A percentile compares a stretch with the other conserved stretches of the same genome.
These are phyloP conservation scores for Pestalotiopsis fici DNA, from an alignment of 2,329 filamentous ascomycete genomes.

Conservation along the genomic window DNA sequence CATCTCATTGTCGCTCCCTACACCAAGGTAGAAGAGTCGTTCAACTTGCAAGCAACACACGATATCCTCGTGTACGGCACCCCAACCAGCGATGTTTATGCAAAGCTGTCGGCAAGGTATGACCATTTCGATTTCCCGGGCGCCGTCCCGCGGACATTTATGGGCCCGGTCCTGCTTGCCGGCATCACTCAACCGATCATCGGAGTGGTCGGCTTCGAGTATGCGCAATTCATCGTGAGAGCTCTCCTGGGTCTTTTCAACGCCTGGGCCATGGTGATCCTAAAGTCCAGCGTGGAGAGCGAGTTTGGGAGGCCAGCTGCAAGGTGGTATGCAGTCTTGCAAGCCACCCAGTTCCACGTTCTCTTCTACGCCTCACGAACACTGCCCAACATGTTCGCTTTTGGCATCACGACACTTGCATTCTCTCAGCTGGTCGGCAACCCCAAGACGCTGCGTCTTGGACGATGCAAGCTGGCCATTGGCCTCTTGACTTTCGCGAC, in stretches of 20 bases:
- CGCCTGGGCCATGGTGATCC: conserved; percentile 65
- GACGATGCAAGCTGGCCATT: conserved; percentile 64
- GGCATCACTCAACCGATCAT: conserved; percentile 70
- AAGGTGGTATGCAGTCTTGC: conserved; percentile 79
- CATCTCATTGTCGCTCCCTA: conserved; percentile 80
- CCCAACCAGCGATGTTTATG: conserved; percentile 55
- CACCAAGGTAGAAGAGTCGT: conserved; percentile 98
- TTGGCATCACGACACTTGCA: conserved; percentile 74
- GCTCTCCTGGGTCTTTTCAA: conserved; percentile 79
- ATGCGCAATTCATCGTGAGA: conserved; percentile 67
- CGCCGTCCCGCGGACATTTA: conserved; percentile 86
- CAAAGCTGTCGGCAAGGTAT: conserved; percentile 64
- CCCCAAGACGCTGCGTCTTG: conserved; percentile 28
- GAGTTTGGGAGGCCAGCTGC: conserved; percentile 70
- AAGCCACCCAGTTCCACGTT: conserved; percentile 86
- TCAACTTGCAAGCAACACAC: conserved; percentile 93
- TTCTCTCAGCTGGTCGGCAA: conserved; percentile 48
- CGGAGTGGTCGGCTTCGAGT: conserved; percentile 52
- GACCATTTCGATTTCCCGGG: conserved; percentile 92
- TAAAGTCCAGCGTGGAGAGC: conserved; percentile 62
- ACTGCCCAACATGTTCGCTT: conserved; percentile 95
- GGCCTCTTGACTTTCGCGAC: conserved; percentile 78
- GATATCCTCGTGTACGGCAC: conserved; percentile 84
- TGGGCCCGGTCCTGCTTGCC: conserved; percentile 77
- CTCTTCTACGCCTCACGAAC: conserved; percentile 91